A percentile compares a stretch with the other conserved stretches of the same genome.
Conservation (phyloP, 768 basidiomycete genomes). For the Suillus discolor region DNA sequence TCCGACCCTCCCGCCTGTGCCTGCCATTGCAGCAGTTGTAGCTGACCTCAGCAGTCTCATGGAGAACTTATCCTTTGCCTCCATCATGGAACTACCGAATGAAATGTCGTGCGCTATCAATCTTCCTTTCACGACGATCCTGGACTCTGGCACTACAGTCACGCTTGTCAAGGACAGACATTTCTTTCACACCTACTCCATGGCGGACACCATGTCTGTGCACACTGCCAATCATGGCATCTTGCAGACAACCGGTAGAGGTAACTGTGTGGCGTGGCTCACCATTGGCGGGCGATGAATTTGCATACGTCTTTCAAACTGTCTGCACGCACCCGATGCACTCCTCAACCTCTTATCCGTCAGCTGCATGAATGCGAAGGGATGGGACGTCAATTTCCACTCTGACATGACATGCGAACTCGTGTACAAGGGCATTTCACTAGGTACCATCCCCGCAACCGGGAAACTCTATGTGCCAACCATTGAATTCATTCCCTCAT, state of each 20-base stretch:
- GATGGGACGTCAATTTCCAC: neutral
- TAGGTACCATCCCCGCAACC: rapidly evolving
- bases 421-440: rapidly evolving
- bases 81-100: rapidly evolving
- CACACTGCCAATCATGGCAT: no score
- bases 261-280: neutral
- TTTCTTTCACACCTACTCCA: no score
- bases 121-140: no score
- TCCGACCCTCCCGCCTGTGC: no score
- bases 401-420: neutral
- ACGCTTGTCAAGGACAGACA: no score
- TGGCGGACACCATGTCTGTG: rapidly evolving
- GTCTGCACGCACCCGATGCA: rapidly evolving
- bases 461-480: neutral
- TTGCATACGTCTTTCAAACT: neutral
- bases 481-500: neutral
- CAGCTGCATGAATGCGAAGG: neutral
- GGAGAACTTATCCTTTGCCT: no score
- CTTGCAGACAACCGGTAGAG: no score
- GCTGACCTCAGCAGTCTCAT: no score
- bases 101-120: no score
- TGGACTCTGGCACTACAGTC: no score
- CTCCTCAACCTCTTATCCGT: neutral
- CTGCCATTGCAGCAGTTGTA: no score
- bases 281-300: rapidly evolving